A percentile compares a stretch with the other conserved stretches of the same genome.
phyloP scores from a whole-genome alignment of 495 filamentous ascomycete species.

The Bombardia bombarda region DNA sequence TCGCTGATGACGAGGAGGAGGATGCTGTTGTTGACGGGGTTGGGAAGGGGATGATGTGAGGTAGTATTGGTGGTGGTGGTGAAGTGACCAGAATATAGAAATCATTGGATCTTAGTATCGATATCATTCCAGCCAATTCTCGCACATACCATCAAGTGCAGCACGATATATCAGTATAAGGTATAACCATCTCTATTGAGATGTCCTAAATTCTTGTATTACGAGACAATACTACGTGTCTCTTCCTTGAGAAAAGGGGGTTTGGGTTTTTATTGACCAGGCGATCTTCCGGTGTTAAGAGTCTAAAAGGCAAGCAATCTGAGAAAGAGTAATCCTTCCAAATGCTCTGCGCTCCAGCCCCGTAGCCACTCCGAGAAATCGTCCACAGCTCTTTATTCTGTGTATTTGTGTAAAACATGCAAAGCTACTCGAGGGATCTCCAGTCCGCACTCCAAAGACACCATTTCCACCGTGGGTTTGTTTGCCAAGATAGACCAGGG shows the following conservation, averaged over 20 bases:
- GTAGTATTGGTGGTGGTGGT: no score
- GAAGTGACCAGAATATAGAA: no score
- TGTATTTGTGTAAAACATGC: constrained; percentile 46
- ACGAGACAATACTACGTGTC: no score
- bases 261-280: constrained; percentile 34
- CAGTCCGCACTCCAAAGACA: constrained; percentile 48
- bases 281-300: constrained; percentile 31
- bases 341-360: constrained; percentile 31
- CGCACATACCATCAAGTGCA: no score
- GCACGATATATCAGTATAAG: no score
- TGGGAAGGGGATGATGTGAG: no score
- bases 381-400: constrained; percentile 30
- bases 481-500: constrained; percentile 32
- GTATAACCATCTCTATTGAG: no score
- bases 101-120: no score
- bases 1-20: constrained; percentile 39
- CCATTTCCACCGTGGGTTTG: constrained; percentile 35
- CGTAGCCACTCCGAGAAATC: constrained; percentile 27
- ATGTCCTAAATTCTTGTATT: no score
- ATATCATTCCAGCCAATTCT: no score
- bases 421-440: constrained; percentile 40
- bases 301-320: constrained; percentile 42
- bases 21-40: neutral
- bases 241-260: constrained; percentile 13
- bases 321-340: constrained; percentile 33